Conservation (phyloP, 139 green algal genomes). For the Haematococcus lacustris region DNA sequence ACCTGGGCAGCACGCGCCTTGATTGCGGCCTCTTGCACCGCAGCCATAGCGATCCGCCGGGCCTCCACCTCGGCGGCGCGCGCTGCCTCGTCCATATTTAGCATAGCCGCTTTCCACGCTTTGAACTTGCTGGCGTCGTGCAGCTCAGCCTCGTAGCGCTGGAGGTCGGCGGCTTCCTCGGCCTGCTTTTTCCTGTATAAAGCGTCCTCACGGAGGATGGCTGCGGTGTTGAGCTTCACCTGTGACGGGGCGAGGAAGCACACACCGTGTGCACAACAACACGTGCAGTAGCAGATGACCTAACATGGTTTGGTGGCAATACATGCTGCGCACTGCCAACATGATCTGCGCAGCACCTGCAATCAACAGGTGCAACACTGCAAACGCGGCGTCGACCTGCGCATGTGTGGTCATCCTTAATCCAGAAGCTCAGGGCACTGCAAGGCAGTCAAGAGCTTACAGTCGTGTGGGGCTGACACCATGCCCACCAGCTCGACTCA, state of each 20-base stretch:
- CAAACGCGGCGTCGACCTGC: too few relatives aligned
- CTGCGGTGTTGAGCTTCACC: conserved; percentile 64
- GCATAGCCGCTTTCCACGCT: conserved; percentile 36
- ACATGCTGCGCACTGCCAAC: too few relatives aligned
- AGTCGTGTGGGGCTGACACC: too few relatives aligned
- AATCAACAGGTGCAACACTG: too few relatives aligned
- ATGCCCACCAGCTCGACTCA: too few relatives aligned
- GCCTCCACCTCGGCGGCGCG: conserved; percentile 22
- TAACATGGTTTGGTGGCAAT: too few relatives aligned
- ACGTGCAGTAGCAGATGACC: too few relatives aligned
- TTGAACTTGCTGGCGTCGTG: conserved; percentile 50
- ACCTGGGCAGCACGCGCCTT: conserved; percentile 21
- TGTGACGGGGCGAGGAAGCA: conserved; percentile 15
- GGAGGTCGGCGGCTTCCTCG: conserved; percentile 52
- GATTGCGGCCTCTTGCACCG: conserved; percentile 6
- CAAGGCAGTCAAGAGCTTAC: too few relatives aligned
- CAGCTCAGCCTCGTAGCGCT: conserved; percentile 63
- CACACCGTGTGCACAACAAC: too few relatives aligned
- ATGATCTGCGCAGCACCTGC: too few relatives aligned
- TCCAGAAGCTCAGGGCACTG: too few relatives aligned
- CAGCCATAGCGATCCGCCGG: conserved; percentile 27
- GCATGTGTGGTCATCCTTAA: too few relatives aligned
- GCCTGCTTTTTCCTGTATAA: conserved; percentile 64
- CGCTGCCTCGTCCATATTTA: conserved; percentile 35
- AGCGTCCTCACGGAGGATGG: conserved; percentile 71